A percentile compares a stretch with the other conserved stretches of the same genome.
phyloP scores from a whole-genome alignment of 1,284 basidiomycete species.

The Veloporphyrellus conicus region DNA sequence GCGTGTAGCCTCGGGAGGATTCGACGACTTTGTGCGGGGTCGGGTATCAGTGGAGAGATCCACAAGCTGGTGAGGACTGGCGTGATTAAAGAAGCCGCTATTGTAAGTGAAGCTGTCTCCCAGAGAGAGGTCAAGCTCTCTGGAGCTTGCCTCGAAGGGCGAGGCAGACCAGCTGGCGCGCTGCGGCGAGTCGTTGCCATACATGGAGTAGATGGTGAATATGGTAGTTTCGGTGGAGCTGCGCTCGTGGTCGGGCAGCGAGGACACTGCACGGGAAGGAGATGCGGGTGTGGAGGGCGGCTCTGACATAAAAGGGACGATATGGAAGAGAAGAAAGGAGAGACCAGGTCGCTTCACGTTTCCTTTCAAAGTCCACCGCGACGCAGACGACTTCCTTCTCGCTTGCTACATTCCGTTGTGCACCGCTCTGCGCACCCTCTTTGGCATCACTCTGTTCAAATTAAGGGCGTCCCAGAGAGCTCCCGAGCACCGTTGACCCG shows the following conservation, averaged over 20 bases:
- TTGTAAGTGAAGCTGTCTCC: constrained; percentile 32
- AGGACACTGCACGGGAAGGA: constrained; percentile 28
- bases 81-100: constrained; percentile 24
- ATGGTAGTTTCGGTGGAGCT: constrained; percentile 59
- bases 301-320: constrained; percentile 40
- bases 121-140: constrained; percentile 33
- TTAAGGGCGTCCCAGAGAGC: no score
- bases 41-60: constrained; percentile 17
- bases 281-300: constrained; percentile 43
- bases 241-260: constrained; percentile 31
- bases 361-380: not conserved
- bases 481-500: not conserved
- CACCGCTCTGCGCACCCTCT: no score
- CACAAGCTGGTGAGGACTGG: constrained; percentile 10
- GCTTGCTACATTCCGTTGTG: no score
- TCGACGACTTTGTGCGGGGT: constrained; percentile 11
- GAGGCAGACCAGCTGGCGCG: constrained; percentile 41
- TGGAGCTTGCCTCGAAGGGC: constrained; percentile 27
- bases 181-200: constrained; percentile 47
- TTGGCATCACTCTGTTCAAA: no score
- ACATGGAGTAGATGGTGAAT: constrained; percentile 79
- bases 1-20: constrained; percentile 17
- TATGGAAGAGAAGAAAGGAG: constrained; percentile 1
- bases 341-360: not conserved
- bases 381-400: not conserved